Evolutionary conservation across 1,284 basidiomycete species (phyloP), one percentile per base, ranked within the genome.

Genomic region (Cryptococcus amylolentus): DNA sequence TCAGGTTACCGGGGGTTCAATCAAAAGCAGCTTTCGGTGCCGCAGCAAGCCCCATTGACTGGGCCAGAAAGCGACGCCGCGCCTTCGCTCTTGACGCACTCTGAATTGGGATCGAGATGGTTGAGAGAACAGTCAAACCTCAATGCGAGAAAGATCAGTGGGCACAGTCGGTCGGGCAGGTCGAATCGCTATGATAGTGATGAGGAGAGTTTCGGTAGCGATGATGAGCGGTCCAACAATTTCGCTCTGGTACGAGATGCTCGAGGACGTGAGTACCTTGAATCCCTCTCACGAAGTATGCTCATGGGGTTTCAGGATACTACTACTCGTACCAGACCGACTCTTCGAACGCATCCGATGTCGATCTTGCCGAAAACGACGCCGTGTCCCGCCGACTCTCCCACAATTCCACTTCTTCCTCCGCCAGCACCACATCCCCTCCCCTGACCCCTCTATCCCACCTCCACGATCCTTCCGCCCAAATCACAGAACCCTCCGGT

Each of bases 71-170:
- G 59, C 47, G 62, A 49, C 16, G 55, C 57, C n/a, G 65, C 67
- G 1, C 68, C 72, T 0, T 66, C 70, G 6, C 61, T 70, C 3
- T 55, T 75, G 16, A 69, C 72, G 1, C 63, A 68, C 39, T 70
- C 69, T 10, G 84, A 88, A 65, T 82, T 88, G 4, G 88, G 88
- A 0, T 84, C 84, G 4, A 82, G 86, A 42, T 94, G 91, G 91
- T 74, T 94, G 43, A 82, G 83, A 31, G 89, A 92, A 61, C 91
- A 94, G 75, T 88, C 84, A 52, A 82, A 84, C 42, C 64, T 76
- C 20, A 69, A 68, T 3, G 59, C 58, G 45, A 60, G 67, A 44
- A 68, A 64, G 44, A 60, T 67, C 4, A 65, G 60, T 1, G 59
- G 61, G 46, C 49, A 54, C 48, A 16, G 54, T 52, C 27, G 55